phyloP scores from a whole-genome alignment of 2,329 filamentous ascomycete genomes.

The Trichoderma aggressivum region DNA sequence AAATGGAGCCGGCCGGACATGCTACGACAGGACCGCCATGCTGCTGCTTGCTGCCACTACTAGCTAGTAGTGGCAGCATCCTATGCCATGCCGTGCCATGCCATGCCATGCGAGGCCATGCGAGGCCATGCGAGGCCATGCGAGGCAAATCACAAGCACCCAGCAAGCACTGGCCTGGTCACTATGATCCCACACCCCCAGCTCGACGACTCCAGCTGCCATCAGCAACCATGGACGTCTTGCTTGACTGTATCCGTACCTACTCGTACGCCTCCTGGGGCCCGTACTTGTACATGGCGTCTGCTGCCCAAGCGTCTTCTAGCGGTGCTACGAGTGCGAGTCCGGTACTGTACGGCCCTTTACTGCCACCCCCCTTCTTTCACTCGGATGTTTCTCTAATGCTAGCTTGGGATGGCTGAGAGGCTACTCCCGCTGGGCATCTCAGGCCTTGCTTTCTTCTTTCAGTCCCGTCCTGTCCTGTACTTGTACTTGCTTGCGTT shows the following conservation, averaged over 20 bases:
- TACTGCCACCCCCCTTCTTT: conserved; percentile 12
- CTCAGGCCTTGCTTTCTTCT: not conserved
- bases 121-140: conserved; percentile 15
- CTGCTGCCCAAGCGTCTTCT: conserved; percentile 15
- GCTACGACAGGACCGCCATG: not conserved
- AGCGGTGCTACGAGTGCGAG: not conserved
- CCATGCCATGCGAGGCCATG: conserved; percentile 12
- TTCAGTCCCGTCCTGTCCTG: not conserved
- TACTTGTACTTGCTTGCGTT: not conserved
- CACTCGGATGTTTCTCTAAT: conserved; percentile 8
- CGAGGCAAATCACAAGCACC: conserved; percentile 16
- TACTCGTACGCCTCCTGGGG: conserved; percentile 4
- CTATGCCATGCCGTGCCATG: not conserved
- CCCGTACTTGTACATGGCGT: conserved; percentile 11
- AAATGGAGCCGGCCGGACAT: not conserved
- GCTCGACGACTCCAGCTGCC: conserved; percentile 11
- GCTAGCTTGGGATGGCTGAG: conserved; percentile 11
- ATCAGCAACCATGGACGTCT: not conserved
- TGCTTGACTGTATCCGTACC: not conserved
- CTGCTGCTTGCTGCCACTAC: not conserved
- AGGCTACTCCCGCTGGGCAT: conserved; percentile 12
- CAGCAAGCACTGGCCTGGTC: not conserved
- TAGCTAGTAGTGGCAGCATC: not conserved
- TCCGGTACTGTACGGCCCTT: not conserved
- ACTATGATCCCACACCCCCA: conserved; percentile 21